Conservation (phyloP, 257 asterid species). For the Lycium ferocissimum region DNA sequence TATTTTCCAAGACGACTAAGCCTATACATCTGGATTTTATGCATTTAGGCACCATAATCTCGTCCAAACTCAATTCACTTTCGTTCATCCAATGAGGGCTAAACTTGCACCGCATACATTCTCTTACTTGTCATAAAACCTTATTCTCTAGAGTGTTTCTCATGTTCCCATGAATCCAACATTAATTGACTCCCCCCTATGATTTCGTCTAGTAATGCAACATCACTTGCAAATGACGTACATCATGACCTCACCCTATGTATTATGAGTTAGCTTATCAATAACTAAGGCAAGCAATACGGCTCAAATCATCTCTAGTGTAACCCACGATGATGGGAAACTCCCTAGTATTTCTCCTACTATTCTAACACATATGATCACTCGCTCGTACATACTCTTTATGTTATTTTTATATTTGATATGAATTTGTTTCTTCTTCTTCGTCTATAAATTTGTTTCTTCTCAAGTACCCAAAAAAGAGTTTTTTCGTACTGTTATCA, state of each 20-base stretch:
- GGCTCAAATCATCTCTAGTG: slow-evolving; percentile 5
- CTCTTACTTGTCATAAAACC: slow-evolving; percentile 7
- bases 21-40: not conserved
- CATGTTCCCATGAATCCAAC: not conserved
- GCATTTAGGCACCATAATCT: slow-evolving; percentile 22
- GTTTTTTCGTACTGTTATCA: not conserved
- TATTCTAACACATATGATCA: not conserved
- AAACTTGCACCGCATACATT: not conserved
- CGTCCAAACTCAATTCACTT: not conserved
- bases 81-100: not conserved
- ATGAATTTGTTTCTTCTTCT: not conserved
- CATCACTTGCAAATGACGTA: not conserved
- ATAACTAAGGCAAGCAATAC: not conserved
- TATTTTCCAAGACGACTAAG: slow-evolving; percentile 5
- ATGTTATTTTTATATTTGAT: not conserved
- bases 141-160: slow-evolving; percentile 6
- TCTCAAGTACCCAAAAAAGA: slow-evolving; percentile 7
- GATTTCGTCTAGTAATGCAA: not conserved
- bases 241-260: not conserved
- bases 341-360: not conserved
- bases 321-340: not conserved
- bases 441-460: not conserved
- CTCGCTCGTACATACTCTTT: not conserved
- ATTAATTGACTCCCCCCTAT: not conserved
- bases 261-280: slow-evolving; percentile 12